A percentile compares a stretch with the other conserved stretches of the same genome.
phyloP scores from a whole-genome alignment of 768 basidiomycete genomes.

The Mycena metata region DNA sequence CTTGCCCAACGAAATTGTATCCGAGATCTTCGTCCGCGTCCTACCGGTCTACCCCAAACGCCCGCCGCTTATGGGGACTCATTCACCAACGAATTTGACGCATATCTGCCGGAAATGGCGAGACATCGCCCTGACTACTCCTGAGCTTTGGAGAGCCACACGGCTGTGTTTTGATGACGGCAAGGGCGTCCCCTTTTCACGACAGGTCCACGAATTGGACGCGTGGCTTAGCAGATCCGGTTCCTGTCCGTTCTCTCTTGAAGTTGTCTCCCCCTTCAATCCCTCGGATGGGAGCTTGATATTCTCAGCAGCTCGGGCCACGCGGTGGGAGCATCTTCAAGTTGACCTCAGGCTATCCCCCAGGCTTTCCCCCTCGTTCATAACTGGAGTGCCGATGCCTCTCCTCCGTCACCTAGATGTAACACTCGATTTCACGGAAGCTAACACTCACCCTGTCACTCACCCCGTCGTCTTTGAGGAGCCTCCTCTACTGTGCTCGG shows the following conservation, averaged over 20 bases:
- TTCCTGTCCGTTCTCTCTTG: neutral
- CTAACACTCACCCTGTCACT: too few species aligned
- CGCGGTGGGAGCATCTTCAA: neutral
- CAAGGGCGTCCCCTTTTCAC: neutral
- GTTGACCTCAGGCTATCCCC: neutral
- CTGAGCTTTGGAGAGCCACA: neutral
- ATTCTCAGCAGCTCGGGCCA: neutral
- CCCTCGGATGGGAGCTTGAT: neutral
- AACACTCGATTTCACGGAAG: too few species aligned
- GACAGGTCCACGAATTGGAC: neutral
- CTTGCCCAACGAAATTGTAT: neutral
- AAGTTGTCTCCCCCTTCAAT: too few species aligned
- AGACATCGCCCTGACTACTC: neutral
- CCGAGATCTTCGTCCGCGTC: neutral
- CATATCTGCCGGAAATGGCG: slow-evolving; percentile 3
- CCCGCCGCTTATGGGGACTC: neutral
- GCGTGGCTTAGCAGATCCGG: neutral
- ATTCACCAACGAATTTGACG: neutral
- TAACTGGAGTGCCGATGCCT: neutral
- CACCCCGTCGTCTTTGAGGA: neutral
- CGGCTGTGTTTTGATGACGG: neutral
- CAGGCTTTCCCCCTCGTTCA: neutral
- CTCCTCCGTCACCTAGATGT: neutral
- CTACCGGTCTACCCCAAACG: neutral
- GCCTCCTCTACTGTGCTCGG: neutral